Conservation (phyloP, 805 yeast genomes). For the Myxozyma udenii region DNA sequence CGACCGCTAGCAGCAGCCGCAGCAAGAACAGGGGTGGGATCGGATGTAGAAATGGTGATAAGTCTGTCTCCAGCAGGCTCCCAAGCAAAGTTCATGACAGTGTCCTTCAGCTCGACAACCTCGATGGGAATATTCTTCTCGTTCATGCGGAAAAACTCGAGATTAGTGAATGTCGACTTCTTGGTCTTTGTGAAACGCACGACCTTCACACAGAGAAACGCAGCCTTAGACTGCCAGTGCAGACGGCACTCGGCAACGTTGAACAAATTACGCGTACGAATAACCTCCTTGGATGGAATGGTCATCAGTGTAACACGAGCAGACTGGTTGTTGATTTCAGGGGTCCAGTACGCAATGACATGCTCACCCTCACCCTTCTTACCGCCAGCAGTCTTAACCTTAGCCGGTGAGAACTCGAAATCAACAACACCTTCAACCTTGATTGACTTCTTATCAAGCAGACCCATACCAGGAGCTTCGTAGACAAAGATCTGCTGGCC, state of each 20-base stretch:
- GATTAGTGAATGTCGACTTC: slow-evolving; percentile 84
- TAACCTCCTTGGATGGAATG: slow-evolving; percentile 73
- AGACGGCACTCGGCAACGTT: slow-evolving; percentile 87
- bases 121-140: slow-evolving; percentile 95
- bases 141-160: slow-evolving; percentile 82
- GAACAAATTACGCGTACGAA: slow-evolving; percentile 90
- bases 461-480: slow-evolving; percentile 72
- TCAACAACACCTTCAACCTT: slow-evolving; percentile 82
- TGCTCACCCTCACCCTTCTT: slow-evolving; percentile 49
- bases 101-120: slow-evolving; percentile 86
- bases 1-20: slow-evolving; percentile 41
- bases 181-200: slow-evolving; percentile 95
- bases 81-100: slow-evolving; percentile 87
- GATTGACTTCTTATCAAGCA: slow-evolving; percentile 80
- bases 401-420: slow-evolving; percentile 93
- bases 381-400: slow-evolving; percentile 61
- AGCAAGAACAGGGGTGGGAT: slow-evolving; percentile 48
- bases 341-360: slow-evolving; percentile 92
- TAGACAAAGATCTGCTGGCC: slow-evolving; percentile 83
- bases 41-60: slow-evolving; percentile 65
- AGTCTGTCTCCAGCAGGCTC: slow-evolving; percentile 91
- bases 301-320: slow-evolving; percentile 92
- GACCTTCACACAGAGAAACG: slow-evolving; percentile 84
- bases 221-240: slow-evolving; percentile 91
- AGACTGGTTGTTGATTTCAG: slow-evolving; percentile 86